These are phyloP conservation scores for Kentomonas sorsogonicus DNA, from an alignment of 208 protist species.

Conservation along the genomic window DNA sequence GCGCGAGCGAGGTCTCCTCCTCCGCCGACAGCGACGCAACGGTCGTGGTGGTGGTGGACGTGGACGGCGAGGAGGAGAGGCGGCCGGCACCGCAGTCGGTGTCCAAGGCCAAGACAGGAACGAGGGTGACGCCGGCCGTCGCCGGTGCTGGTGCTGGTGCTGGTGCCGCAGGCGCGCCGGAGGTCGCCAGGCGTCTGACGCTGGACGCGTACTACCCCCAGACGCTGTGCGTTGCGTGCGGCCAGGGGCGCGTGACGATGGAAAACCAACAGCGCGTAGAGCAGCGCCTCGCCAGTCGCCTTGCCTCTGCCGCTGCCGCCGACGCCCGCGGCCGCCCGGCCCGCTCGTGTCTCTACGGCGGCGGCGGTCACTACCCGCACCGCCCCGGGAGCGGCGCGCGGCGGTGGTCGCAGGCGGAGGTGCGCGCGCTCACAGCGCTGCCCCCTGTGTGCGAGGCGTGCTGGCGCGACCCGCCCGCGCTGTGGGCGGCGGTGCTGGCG, in stretches of 20 bases:
- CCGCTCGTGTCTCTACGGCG: background rate
- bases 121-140: background rate
- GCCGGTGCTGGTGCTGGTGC: background rate
- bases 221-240: constrained; percentile 35
- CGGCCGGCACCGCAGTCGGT: background rate
- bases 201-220: constrained; percentile 42
- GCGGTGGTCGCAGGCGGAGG: background rate
- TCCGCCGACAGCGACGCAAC: background rate
- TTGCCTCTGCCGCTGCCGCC: background rate
- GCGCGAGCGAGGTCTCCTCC: constrained; percentile 9
- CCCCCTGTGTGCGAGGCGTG: constrained; percentile 43
- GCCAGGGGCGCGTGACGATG: constrained; percentile 18
- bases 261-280: constrained; percentile 19
- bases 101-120: background rate
- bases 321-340: background rate
- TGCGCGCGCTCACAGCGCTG: constrained; percentile 2
- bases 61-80: constrained; percentile 16
- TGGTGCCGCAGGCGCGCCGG: background rate
- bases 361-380: background rate
- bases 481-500: constrained; percentile 20
- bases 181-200: constrained; percentile 13
- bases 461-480: constrained; percentile 24
- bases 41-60: constrained; percentile 9
- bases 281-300: background rate
- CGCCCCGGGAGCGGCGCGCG: background rate